Base-by-base conservation (phyloP, 768 basidiomycete species). In the Mycena indigotica region DNA sequence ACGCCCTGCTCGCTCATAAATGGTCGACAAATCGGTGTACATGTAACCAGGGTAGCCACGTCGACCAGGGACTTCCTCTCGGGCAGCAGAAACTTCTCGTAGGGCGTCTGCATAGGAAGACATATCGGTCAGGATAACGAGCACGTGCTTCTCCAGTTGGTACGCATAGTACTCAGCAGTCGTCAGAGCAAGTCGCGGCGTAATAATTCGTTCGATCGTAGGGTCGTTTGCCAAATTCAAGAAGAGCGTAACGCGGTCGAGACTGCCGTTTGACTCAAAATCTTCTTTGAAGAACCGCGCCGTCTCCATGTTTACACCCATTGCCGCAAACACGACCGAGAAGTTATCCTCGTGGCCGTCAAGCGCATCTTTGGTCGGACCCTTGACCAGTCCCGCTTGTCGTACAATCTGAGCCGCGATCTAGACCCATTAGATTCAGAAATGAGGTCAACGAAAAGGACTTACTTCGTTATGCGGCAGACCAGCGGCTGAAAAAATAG, bases 281-380 rank as follows among this genome's bases (percentile, higher is more conserved):
- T 99, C 97, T 72, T 95, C 92, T 75, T 96, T 95, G 90, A 99
- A 99, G 83, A 97, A 99, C 52, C 96, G 87, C 48, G 97, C 97
- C 5, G 97, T 98, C 75, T 99, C 97, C 95, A 97, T 97, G 80
- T 99, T 99, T 58, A 96, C 97, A 84, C 97, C 97, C 97, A 99
- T 98, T 38, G 97, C 97, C 55, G 95, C 97, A 72, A 98, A 99
- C 48, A 98, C 97, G 69, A 99, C 95, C 48, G 94, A 96, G 83
- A 99, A 99, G 76, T 99, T 99, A 78, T 99, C 96, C 80, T 97
- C 96, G 75, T 98, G 96, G 55, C 95, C 96, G 69, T 99, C 97
- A 69, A 95, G 95, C 16, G 96, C 95, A 67, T 92, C 94, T 75
- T 98, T 98, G 46, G 92, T 94, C 5, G 97, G 96, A 45, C 95